Evolutionary conservation across 371 early-diverging fungal species (phyloP), one percentile per base, ranked within the genome.

Genomic region (Apophysomyces ossiformis): DNA sequence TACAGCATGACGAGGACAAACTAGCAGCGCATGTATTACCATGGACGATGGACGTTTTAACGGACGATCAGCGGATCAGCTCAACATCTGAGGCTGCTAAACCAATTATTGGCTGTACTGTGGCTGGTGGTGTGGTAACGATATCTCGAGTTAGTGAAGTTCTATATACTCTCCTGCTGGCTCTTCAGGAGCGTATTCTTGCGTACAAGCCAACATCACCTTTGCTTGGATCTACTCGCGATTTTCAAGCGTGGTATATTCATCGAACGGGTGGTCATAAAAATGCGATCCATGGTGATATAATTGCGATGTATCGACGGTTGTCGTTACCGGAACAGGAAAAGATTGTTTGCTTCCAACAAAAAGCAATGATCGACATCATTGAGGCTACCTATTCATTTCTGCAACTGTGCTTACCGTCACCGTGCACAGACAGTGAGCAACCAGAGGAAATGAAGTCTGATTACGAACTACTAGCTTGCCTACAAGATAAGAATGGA

Each of bases 91-190:
- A 16, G 7, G 37, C 16, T 15, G 32, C 59, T 5, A 64, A 71
- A 37, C 76, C 79, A 35, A 76, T 79, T 26, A 58, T 76, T n/a
- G 61, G 71, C 9, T 69, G 71, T 43, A 74, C 74, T 0, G 69
- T 79, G 5, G 69, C 76, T 0, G 79, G 79, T 13, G 72, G 79
- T 3, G 58, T 79, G 4, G 37, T 79, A 5, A 63, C 68, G 36
- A 62, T 72, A 2, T 70, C 74, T 57, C 66, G 76, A 7, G 67
- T 79, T 36, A 65, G 68, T 2, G 8, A 39, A 26, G 8, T 26
- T 0, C 39, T 79, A 9, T 76, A 69, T 45, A 18, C 15, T 0
- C 21, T 72, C 11, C 32, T 79, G 5, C 12, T 37, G 7, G 50
- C 57, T 4, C 66, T 79, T 41, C 69, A 76, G 60, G 62, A 74